phyloP scores from a whole-genome alignment of 306 rosid genomes.

The Boehmeria nivea region DNA sequence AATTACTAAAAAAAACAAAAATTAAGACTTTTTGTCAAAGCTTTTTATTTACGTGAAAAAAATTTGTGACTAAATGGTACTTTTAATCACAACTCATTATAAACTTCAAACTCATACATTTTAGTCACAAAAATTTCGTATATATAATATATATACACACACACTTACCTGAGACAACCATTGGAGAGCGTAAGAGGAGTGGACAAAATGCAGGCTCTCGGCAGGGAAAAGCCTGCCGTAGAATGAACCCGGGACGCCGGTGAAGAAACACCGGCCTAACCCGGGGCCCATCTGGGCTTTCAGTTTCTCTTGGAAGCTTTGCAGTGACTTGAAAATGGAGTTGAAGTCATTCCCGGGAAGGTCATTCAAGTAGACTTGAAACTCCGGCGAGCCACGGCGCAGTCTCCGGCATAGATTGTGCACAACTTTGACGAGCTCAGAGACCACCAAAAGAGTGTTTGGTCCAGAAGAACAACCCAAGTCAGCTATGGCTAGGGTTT shows the following conservation, averaged over 20 bases:
- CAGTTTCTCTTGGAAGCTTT: constrained; percentile 23
- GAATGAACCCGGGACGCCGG: constrained; percentile 14
- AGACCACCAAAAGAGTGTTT: constrained; percentile 34
- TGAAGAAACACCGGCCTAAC: neutral
- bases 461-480: constrained; percentile 62
- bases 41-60: too few relatives aligned
- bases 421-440: constrained; percentile 27
- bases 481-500: constrained; percentile 35
- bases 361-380: constrained; percentile 9
- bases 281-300: constrained; percentile 11
- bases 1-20: too few relatives aligned
- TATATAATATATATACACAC: too few relatives aligned
- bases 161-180: constrained; percentile 27
- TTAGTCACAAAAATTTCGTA: too few relatives aligned
- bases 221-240: neutral
- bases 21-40: too few relatives aligned
- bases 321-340: neutral
- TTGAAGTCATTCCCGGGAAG: constrained; percentile 7
- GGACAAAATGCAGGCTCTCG: neutral
- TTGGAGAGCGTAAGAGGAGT: constrained; percentile 11
- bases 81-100: too few relatives aligned
- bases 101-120: too few relatives aligned
- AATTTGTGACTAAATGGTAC: too few relatives aligned
- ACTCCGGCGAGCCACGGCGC: constrained; percentile 1
- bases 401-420: constrained; percentile 26